phyloP scores from a whole-genome alignment of 371 early-diverging fungal species.

The Haplosporangium sp. region DNA sequence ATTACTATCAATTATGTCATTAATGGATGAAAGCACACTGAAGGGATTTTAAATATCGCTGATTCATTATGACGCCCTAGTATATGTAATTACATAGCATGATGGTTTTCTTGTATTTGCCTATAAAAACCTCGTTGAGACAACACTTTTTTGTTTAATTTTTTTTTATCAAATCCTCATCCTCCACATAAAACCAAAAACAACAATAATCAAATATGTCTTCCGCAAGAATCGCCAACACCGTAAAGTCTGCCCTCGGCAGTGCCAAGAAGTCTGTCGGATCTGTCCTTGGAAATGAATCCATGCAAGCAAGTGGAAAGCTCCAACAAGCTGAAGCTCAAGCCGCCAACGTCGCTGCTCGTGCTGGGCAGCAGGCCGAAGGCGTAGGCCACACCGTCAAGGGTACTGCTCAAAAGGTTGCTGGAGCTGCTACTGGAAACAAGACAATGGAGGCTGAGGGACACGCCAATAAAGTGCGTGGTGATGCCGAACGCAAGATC shows the following conservation, averaged over 20 bases:
- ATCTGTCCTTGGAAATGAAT: conserved; percentile 28
- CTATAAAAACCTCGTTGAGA: too few species aligned
- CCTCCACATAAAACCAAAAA: background rate
- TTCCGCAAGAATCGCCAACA: conserved; percentile 29
- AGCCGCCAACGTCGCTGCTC: conserved; percentile 24
- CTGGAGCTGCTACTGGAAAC: conserved; percentile 23
- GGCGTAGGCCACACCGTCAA: conserved; percentile 27
- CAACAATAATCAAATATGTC: conserved; percentile 16
- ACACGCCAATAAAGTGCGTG: conserved; percentile 23
- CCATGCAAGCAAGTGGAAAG: conserved; percentile 33
- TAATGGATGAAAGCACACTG: too few species aligned
- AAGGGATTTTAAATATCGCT: too few species aligned
- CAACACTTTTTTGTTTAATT: too few species aligned
- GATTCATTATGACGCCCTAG: too few species aligned
- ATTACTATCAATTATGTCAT: too few species aligned
- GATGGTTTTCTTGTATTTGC: too few species aligned
- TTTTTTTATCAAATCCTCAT: background rate
- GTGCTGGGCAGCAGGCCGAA: conserved; percentile 29
- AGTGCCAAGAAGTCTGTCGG: conserved; percentile 41
- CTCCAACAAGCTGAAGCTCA: conserved; percentile 38
- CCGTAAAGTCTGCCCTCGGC: conserved; percentile 37
- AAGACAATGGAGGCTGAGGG: conserved; percentile 35
- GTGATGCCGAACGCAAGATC: conserved; percentile 34
- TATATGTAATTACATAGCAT: too few species aligned
- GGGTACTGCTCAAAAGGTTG: conserved; percentile 23